Evolutionary conservation across 768 basidiomycete species (phyloP).

Genomic region (Filobasidium wieringae): DNA sequence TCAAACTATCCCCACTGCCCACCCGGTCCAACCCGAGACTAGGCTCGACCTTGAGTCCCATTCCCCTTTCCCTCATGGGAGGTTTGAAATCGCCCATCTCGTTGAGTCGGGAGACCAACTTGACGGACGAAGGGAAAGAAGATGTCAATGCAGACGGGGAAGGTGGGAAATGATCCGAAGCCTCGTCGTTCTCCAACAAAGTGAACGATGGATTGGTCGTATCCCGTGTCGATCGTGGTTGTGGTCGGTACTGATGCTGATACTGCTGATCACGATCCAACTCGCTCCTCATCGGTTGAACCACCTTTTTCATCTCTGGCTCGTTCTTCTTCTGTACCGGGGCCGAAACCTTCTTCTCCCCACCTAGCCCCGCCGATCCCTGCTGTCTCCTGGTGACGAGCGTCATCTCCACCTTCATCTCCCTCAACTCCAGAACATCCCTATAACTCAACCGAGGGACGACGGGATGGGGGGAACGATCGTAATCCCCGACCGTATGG

Average conservation of each 20-base stretch:
- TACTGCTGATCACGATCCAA: too few species aligned
- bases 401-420: slow-evolving; percentile 18
- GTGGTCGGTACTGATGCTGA: too few species aligned
- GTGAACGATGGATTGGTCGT: too few species aligned
- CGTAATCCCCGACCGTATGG: slow-evolving; percentile 8
- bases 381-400: slow-evolving; percentile 13
- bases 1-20: not conserved
- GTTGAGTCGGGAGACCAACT: slow-evolving; percentile 6
- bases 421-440: slow-evolving; percentile 16
- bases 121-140: slow-evolving; percentile 10
- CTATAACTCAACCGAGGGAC: slow-evolving; percentile 15
- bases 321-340: too few species aligned
- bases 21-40: slow-evolving; percentile 12
- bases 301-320: too few species aligned
- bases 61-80: slow-evolving; percentile 9
- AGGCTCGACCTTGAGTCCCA: slow-evolving; percentile 13
- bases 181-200: not conserved
- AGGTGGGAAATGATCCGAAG: not conserved
- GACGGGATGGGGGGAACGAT: slow-evolving; percentile 17
- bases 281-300: too few species aligned
- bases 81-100: slow-evolving; percentile 13
- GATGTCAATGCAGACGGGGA: slow-evolving; percentile 4
- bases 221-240: too few species aligned
- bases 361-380: not conserved
- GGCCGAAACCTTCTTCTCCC: not conserved